Base-by-base conservation (phyloP, 1,284 basidiomycete species). In the Ceratobasidium sp. region DNA sequence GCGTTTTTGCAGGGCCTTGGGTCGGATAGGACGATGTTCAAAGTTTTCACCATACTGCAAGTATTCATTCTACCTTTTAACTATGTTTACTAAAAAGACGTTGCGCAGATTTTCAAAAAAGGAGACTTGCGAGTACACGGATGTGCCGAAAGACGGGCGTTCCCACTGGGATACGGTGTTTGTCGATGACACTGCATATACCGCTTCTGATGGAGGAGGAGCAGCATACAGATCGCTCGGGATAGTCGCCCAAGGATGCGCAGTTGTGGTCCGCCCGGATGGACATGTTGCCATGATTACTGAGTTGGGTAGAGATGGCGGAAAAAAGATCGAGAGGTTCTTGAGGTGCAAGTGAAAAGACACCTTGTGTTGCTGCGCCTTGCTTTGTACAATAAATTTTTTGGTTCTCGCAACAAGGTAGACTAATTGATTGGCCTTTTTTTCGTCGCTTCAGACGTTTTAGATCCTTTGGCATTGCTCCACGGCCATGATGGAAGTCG, bases 221-320 rank as follows among this genome's bases (percentile, higher is more conserved):
- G 80, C 80, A 28, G 82, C 82, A 9, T 90, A 91, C 76, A 72
- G 77, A 1, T 83, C 84, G 57, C 89, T 86, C 76, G 91, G 90
- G 0, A 83, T 92, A 41, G 81, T 82, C 3, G 76, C 81, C n/a
- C 79, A 80, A 2, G 91, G 91, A 28, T 88, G 85, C 6, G 79
- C 91, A 26, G 86, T 91, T 28, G 82, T 90, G 39, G 86, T 92
- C 14, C 84, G 92, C 41, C 92, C 91, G 2, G 91, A 93, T 76
- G 91, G 91, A 9, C 92, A 92, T 74, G 86, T 93, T 18, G 89
- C 87, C 1, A 82, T 82, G 70, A 81, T 91, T 32, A 82, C 83
- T 1, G 84, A 88, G 0, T 78, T 91, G 52, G 81, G 86, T 39
- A 78, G 82, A 12, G 46, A 45, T n/a, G 43, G 43, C 9, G 43